Conservation (phyloP, 176 grass and related monocot genomes). For the Chrysopogon serrulatus region DNA sequence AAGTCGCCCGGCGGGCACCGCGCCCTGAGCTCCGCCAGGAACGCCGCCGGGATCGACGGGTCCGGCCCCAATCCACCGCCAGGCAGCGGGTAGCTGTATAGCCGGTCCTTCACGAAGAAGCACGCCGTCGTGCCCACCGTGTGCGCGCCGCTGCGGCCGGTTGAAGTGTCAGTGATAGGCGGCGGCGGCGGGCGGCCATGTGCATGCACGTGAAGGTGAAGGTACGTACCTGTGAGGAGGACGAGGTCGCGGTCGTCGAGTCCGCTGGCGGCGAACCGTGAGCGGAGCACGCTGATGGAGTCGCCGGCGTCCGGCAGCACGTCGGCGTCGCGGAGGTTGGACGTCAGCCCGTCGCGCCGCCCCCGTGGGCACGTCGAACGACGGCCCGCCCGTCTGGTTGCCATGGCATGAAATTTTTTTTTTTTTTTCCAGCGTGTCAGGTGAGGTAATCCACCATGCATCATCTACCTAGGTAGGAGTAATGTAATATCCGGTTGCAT, state of each 20-base stretch:
- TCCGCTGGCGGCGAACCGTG: slow-evolving; percentile 54
- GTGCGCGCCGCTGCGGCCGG: slow-evolving; percentile 59
- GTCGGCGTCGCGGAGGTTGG: slow-evolving; percentile 59
- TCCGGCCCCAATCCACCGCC: slow-evolving; percentile 30
- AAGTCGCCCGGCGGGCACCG: slow-evolving; percentile 64
- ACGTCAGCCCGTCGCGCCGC: slow-evolving; percentile 56
- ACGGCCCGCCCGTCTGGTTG: slow-evolving; percentile 55
- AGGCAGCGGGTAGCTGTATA: slow-evolving; percentile 49
- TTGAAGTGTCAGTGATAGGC: not conserved
- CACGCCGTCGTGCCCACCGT: slow-evolving; percentile 89
- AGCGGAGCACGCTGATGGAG: slow-evolving; percentile 40
- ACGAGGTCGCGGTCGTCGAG: slow-evolving; percentile 78
- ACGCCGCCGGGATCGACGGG: slow-evolving; percentile 56
- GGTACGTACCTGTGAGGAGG: slow-evolving; percentile 50
- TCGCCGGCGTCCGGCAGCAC: slow-evolving; percentile 64
- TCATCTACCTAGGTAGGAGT: too few species aligned
- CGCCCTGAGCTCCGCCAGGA: slow-evolving; percentile 52
- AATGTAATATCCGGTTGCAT: too few species aligned
- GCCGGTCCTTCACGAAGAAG: slow-evolving; percentile 73
- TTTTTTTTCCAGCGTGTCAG: not conserved
- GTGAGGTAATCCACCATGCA: too few species aligned
- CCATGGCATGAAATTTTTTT: too few species aligned
- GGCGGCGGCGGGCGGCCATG: too few species aligned
- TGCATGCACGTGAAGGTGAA: not conserved
- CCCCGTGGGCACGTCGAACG: slow-evolving; percentile 72